Conservation (phyloP, 805 yeast genomes). For the Hanseniaspora clermontiae region DNA sequence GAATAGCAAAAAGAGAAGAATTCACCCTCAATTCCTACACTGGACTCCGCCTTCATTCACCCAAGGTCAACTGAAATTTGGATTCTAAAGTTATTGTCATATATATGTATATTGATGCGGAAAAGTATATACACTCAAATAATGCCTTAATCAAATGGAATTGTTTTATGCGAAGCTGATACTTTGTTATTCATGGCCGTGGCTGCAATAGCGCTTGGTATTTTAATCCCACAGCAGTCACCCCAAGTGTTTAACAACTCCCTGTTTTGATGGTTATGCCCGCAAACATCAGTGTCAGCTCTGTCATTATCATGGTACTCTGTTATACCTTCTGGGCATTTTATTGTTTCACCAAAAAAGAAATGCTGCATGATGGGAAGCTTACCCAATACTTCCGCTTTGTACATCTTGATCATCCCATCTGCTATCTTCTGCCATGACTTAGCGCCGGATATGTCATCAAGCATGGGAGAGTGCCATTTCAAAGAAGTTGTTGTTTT, state of each 20-base stretch:
- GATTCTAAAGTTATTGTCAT: constrained; percentile 24
- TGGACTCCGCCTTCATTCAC: constrained; percentile 96
- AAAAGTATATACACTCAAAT: neutral
- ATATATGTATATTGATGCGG: neutral
- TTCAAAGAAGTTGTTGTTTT: constrained; percentile 64
- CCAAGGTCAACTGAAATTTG: constrained; percentile 89
- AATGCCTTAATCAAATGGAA: constrained; percentile 51
- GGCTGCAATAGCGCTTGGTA: constrained; percentile 94
- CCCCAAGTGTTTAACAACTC: constrained; percentile 60
- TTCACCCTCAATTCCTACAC: constrained; percentile 56
- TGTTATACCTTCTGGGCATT: constrained; percentile 61
- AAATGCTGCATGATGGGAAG: constrained; percentile 92
- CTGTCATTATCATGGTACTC: constrained; percentile 21
- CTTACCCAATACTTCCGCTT: constrained; percentile 81
- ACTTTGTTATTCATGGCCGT: constrained; percentile 36
- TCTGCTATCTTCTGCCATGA: constrained; percentile 82
- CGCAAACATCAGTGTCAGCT: constrained; percentile 25
- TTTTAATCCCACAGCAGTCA: constrained; percentile 92
- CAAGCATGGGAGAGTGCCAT: constrained; percentile 95
- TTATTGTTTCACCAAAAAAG: constrained; percentile 58
- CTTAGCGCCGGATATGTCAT: constrained; percentile 84
- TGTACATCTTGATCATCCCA: constrained; percentile 93
- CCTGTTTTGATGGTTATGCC: constrained; percentile 28
- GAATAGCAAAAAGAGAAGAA: constrained; percentile 59
- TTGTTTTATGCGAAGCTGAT: constrained; percentile 25